Base-by-base conservation (phyloP, 306 rosid genomes). In the Elaeagnus macrophylla region DNA sequence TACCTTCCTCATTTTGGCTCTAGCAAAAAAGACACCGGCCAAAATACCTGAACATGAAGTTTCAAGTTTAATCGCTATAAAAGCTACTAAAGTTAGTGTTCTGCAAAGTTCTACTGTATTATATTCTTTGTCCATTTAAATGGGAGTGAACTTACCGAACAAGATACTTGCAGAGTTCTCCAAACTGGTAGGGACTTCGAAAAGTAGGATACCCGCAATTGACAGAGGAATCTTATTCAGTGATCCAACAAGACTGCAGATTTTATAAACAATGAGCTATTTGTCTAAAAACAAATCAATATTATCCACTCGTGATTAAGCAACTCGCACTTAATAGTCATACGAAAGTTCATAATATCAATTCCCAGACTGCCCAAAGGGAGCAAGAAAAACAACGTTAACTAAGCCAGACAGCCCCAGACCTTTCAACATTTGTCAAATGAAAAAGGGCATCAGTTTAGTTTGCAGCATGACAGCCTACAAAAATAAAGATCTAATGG, bases 211-310 rank as follows among this genome's bases (percentile, higher is more conserved):
- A 49, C 99, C 99, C 1, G 96, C 87, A 53, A 91, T 19, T 3
- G 99, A 91, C 56, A 91, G 95, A 12, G 99, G 99, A 62, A 91
- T 91, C 88, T 91, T 91, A 69, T 91, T 91, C 75, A 91, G 79
- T 6, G 99, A 91, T 48, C 99, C 99, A 53, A 91, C 96, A 60
- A 87, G 99, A 68, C 99, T 87, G 91, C 75, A 77, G 57, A 67
- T 36, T 51, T 44, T 41, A 53, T 43, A 72, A 55, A 58, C 56
- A 3, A 51, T n/a, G n/a, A n/a, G n/a, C n/a, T n/a, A n/a, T n/a
- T n/a, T n/a, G n/a, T n/a, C n/a, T n/a, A n/a, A n/a, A n/a, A n/a
- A n/a, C n/a, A n/a, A n/a, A n/a, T n/a, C n/a, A n/a, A n/a, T n/a
- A n/a, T n/a, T n/a, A n/a, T n/a, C n/a, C n/a, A n/a, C n/a, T n/a